Base-by-base conservation (phyloP, 2,329 filamentous ascomycete species). In the Microdochium paspali region DNA sequence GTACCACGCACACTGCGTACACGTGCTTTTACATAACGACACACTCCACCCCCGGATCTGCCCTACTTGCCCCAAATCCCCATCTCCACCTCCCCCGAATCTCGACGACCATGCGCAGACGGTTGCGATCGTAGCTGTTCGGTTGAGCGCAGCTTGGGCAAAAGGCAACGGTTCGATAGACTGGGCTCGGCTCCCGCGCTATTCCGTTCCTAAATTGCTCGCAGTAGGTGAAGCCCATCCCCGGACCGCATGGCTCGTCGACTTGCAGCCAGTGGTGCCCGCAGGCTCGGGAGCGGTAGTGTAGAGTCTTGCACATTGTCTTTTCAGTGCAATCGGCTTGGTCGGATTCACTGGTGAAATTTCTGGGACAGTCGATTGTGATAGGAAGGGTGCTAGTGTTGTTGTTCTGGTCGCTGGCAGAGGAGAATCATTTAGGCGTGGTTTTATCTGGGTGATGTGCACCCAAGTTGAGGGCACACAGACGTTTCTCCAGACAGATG, bases 211-310 rank as follows among this genome's bases (percentile, higher is more conserved):
- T 59, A 52, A 78, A 73, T 31, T 48, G 51, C 0, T 61, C 56
- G 60, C 77, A 80, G 24, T 62, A 72, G 49, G 59, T 61, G 61
- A 80, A 79, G 50, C 76, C 74, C 59, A 67, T 66, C 12, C 69
- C 69, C 0, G 72, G 72, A 3, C 56, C 65, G 62, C 77, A 80
- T 5, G 72, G 68, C 42, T 61, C 51, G 3, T 59, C 60, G 55
- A 80, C 66, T 50, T 68, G 57, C 39, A 73, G 66, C 76, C 76
- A 80, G 54, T 66, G 68, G 65, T 78, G 76, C 10, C 64, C 62
- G 67, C 76, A 80, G 49, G 53, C 54, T 45, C 67, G 69, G 59
- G 75, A 71, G 49, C 66, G 63, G 60, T 69, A 76, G 59, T 72
- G 70, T 24, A 63, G 68, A n/a, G 70, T 65, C 18, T 56, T 53